These are phyloP conservation scores for Monosporascus cannonballus DNA, from an alignment of 2,329 filamentous ascomycete genomes.

Conservation along the genomic window DNA sequence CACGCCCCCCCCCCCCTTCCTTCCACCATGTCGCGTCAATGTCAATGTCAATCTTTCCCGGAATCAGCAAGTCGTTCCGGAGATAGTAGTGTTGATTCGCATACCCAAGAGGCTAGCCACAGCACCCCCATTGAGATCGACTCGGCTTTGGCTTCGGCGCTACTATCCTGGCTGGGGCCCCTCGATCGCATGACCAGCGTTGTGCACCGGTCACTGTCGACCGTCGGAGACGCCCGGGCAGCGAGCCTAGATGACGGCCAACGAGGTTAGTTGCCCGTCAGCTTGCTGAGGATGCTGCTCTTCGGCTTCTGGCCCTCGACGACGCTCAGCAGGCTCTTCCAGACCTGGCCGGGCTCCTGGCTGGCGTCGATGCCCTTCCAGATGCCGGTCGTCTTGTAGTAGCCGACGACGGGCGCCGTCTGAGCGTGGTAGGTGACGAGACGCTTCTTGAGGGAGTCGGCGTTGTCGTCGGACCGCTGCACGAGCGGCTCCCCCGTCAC, in stretches of 20 bases:
- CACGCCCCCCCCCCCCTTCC: no score
- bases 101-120: not conserved
- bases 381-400: constrained; percentile 97
- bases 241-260: not conserved
- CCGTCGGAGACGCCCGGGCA: not conserved
- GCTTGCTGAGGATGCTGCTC: constrained; percentile 36
- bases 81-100: not conserved
- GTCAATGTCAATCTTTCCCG: not conserved
- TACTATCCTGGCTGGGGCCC: not conserved
- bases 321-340: constrained; percentile 84
- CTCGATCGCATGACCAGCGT: not conserved
- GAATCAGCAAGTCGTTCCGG: no score
- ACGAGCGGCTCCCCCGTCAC: constrained; percentile 93
- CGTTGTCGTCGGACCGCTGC: constrained; percentile 96
- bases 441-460: constrained; percentile 91
- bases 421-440: constrained; percentile 89
- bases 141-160: not conserved
- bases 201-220: not conserved
- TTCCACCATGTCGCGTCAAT: not conserved
- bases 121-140: not conserved
- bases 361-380: constrained; percentile 94
- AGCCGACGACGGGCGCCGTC: constrained; percentile 85
- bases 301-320: constrained; percentile 61
- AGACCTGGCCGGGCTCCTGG: constrained; percentile 92
- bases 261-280: constrained; percentile 23